phyloP scores from a whole-genome alignment of 2,329 filamentous ascomycete species.

The Pseudogymnoascus sp. region DNA sequence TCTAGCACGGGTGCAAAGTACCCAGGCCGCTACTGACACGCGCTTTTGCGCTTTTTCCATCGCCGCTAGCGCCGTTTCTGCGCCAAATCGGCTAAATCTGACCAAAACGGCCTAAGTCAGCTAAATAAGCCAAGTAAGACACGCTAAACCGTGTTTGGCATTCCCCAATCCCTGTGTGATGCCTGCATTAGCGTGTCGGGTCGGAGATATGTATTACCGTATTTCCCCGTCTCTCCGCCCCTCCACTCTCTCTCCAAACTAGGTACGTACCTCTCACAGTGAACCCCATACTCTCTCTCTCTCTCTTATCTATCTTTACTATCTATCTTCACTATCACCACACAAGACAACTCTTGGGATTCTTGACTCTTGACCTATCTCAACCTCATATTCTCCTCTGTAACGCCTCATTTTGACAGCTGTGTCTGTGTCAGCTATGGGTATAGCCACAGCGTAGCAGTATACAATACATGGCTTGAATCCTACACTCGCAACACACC shows the following conservation, averaged over 20 bases:
- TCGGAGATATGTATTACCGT: background rate
- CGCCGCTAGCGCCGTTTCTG: background rate
- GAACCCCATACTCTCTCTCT: no score
- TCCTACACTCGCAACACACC: background rate
- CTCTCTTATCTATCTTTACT: no score
- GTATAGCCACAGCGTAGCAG: background rate
- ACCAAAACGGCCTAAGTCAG: background rate
- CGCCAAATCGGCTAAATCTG: slow-evolving; percentile 6
- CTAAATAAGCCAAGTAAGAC: background rate
- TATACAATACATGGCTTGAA: background rate
- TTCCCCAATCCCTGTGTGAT: background rate
- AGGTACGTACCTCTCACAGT: background rate
- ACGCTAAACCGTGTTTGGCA: background rate
- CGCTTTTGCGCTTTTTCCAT: slow-evolving; percentile 8
- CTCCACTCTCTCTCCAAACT: background rate
- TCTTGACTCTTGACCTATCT: background rate
- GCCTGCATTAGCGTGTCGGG: slow-evolving; percentile 4
- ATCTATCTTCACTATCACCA: no score
- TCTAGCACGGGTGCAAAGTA: background rate
- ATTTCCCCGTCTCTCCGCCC: background rate
- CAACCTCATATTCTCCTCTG: background rate
- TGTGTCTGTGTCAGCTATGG: background rate
- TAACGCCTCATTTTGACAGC: background rate
- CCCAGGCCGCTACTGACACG: background rate
- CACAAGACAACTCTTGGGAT: background rate